Base-by-base conservation (phyloP, 176 grass and related monocot species). In the Pontederia paniculata region DNA sequence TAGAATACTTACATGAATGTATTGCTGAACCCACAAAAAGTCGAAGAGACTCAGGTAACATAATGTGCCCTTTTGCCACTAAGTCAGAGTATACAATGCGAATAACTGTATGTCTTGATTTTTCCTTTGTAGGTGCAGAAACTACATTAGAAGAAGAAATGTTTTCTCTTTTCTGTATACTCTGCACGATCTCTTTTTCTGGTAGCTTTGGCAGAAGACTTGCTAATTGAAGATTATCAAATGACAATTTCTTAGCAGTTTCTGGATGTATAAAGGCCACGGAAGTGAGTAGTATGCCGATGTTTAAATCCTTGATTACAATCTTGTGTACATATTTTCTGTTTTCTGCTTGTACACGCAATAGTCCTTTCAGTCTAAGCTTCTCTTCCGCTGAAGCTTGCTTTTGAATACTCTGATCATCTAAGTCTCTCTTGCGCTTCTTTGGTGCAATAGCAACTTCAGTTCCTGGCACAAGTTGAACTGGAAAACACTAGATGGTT, bases 381-480 rank as follows among this genome's bases (percentile, higher is more conserved):
- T 72, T 73, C 64, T 90, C 85, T 9, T 83, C 73, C n/a, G 56
- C 52, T 58, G 83, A 52, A 83, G 48, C 78, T 70, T 82, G 68
- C 25, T 87, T 89, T 70, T 74, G 70, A 21, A 73, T 69, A 70
- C 77, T 70, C 66, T 77, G 76, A 65, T 61, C 58, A 68, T 61
- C 9, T 61, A 17, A 12, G 53, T 17, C 69, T 44, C 63, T 72
- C 57, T 83, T 87, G 22, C 86, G 79, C 19, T 64, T 84, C 70
- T 97, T 97, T 69, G 91, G 86, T 76, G 71, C 77, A 78, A 90
- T 83, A 48, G 61, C 57, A 84, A 97, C 77, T 84, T 97, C 86
- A 66, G 91, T 88, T 62, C 91, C 91, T 55, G 91, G 86, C 60
- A 88, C 69, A 74, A 90, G 79, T 88, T 97, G 91, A 66, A 97